These are phyloP conservation scores for Albugo candida DNA, from an alignment of 352 stramenopile species.

Conservation along the genomic window DNA sequence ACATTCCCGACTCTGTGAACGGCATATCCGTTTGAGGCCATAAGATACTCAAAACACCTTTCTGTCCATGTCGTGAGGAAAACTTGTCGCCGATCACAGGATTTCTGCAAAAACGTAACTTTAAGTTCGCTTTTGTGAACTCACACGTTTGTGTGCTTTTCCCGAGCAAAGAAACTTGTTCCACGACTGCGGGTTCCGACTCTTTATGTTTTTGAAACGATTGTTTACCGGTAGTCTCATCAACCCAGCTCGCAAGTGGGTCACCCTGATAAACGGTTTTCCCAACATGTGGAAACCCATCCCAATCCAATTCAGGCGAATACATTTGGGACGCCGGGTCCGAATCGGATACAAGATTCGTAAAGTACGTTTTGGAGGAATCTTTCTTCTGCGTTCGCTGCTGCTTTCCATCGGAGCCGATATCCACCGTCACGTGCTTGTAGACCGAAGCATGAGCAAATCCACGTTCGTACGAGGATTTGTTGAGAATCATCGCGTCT, in stretches of 20 bases:
- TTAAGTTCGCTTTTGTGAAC: slow-evolving; percentile 85
- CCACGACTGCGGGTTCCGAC: slow-evolving; percentile 92
- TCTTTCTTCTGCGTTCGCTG: slow-evolving; percentile 21
- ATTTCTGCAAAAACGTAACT: slow-evolving; percentile 96
- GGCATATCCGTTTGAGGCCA: slow-evolving; percentile 99
- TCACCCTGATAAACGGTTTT: slow-evolving; percentile 89
- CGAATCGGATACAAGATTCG: slow-evolving; percentile 78
- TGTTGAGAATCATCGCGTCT: slow-evolving; percentile 99
- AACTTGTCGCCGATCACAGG: slow-evolving; percentile 99
- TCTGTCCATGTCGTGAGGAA: slow-evolving; percentile 97
- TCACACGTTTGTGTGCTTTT: slow-evolving; percentile 41
- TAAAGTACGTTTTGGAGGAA: slow-evolving; percentile 79
- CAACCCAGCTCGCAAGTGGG: slow-evolving; percentile 90
- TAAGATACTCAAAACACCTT: slow-evolving; percentile 97
- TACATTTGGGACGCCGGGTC: slow-evolving; percentile 24
- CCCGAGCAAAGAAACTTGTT: slow-evolving; percentile 83
- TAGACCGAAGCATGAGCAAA: slow-evolving; percentile 97
- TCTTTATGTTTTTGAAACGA: slow-evolving; percentile 96
- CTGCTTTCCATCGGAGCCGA: slow-evolving; percentile 27
- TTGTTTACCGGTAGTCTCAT: slow-evolving; percentile 84
- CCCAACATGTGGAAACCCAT: slow-evolving; percentile 94
- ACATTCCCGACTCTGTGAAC: slow-evolving; percentile 97
- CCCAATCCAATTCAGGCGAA: slow-evolving; percentile 79
- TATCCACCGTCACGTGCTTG: slow-evolving; percentile 95
- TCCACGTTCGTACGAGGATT: slow-evolving; percentile 94